These are phyloP conservation scores for Aspergillus sp. DNA, from an alignment of 2,329 filamentous ascomycete species.

Conservation along the genomic window DNA sequence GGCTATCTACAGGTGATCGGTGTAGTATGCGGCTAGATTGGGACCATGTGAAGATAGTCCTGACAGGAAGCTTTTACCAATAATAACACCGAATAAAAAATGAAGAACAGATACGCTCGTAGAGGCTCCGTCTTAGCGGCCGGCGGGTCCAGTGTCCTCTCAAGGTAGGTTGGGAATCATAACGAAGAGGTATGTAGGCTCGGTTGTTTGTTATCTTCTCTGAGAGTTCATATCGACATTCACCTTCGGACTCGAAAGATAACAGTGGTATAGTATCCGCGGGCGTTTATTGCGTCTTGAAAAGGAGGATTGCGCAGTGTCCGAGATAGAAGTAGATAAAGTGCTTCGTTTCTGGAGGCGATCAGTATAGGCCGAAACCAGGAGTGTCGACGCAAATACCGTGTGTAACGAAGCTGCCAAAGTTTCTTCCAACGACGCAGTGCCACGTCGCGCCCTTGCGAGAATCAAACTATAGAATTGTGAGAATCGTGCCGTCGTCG, in stretches of 20 bases:
- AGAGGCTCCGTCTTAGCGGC: neutral
- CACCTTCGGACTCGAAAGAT: neutral
- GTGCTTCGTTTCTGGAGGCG: conserved; percentile 85
- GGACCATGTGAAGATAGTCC: neutral
- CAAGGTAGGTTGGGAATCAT: conserved; percentile 15
- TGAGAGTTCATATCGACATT: conserved; percentile 10
- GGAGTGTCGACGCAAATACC: conserved; percentile 60
- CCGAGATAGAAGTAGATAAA: conserved; percentile 99
- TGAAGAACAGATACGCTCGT: neutral
- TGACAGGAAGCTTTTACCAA: conserved; percentile 12
- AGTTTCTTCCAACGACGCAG: conserved; percentile 97
- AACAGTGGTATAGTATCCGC: neutral
- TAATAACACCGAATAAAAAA: conserved; percentile 15
- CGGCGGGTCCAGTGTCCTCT: conserved; percentile 8
- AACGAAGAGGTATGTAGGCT: conserved; percentile 6
- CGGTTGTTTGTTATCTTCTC: conserved; percentile 4
- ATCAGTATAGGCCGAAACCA: conserved; percentile 14
- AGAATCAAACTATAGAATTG: conserved; percentile 76
- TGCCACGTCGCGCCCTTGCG: conserved; percentile 99
- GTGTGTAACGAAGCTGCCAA: conserved; percentile 98
- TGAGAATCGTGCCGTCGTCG: conserved; percentile 31
- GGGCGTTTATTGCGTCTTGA: conserved; percentile 84
- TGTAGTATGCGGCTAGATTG: neutral
- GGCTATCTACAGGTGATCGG: neutral
- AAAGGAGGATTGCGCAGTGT: conserved; percentile 95